phyloP scores from a whole-genome alignment of 192 early-diverging fungal species.

The Phycomyces nitens region DNA sequence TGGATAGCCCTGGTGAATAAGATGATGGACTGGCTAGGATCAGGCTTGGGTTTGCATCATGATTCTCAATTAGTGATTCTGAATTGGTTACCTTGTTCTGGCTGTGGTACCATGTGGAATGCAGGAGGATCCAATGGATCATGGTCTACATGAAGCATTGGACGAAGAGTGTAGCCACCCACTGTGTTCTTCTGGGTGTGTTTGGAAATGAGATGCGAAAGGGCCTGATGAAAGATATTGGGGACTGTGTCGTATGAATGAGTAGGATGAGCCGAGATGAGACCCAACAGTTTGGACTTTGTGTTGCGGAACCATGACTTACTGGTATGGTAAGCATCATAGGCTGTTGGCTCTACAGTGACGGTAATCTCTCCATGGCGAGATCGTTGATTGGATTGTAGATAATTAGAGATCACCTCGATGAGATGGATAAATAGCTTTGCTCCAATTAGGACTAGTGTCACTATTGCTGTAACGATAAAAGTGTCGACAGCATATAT shows the following conservation, averaged over 20 bases:
- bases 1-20: too few relatives aligned
- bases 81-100: conserved; percentile 25
- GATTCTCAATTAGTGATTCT: conserved; percentile 6
- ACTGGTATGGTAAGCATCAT: conserved; percentile 28
- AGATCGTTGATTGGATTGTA: neutral
- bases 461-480: conserved; percentile 23
- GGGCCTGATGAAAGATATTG: conserved; percentile 30
- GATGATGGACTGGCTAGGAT: neutral
- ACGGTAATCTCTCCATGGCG: conserved; percentile 15
- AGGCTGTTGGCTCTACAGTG: conserved; percentile 17
- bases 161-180: conserved; percentile 21
- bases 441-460: conserved; percentile 16
- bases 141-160: conserved; percentile 17
- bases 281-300: neutral
- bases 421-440: conserved; percentile 17
- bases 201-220: conserved; percentile 24
- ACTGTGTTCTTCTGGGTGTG: conserved; percentile 14
- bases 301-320: conserved; percentile 2
- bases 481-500: conserved; percentile 35
- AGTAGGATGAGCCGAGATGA: neutral
- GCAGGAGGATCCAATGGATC: conserved; percentile 24
- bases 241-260: conserved; percentile 9
- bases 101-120: conserved; percentile 29
- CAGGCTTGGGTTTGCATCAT: conserved; percentile 1
- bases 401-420: neutral